phyloP scores from a whole-genome alignment of 2,329 filamentous ascomycete genomes.

The Fusarium chaquense region DNA sequence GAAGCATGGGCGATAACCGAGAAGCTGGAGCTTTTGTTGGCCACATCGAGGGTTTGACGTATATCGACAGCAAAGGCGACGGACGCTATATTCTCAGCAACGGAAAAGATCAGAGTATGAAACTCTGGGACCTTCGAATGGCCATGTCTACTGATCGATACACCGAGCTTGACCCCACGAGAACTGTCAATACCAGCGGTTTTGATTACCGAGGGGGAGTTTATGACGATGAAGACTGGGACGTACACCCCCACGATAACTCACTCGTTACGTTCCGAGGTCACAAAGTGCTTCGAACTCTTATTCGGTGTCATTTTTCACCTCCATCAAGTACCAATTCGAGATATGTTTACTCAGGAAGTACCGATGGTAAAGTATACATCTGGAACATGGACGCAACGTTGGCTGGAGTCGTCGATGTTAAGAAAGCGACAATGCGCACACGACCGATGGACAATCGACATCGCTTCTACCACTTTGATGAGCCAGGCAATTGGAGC shows the following conservation, averaged over 20 bases:
- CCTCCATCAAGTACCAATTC: slow-evolving; percentile 87
- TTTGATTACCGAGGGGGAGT: slow-evolving; percentile 81
- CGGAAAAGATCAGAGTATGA: slow-evolving; percentile 96
- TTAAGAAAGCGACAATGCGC: slow-evolving; percentile 75
- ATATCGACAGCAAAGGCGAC: slow-evolving; percentile 77
- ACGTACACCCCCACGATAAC: slow-evolving; percentile 80
- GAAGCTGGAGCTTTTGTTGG: slow-evolving; percentile 75
- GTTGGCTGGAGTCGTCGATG: slow-evolving; percentile 80
- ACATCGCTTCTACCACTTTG: slow-evolving; percentile 67
- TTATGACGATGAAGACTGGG: slow-evolving; percentile 74
- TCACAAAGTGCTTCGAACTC: slow-evolving; percentile 86
- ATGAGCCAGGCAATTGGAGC: slow-evolving; percentile 72
- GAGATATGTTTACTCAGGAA: slow-evolving; percentile 92
- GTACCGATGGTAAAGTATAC: slow-evolving; percentile 88
- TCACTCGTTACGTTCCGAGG: slow-evolving; percentile 94
- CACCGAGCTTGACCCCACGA: slow-evolving; percentile 65
- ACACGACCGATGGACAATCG: slow-evolving; percentile 68
- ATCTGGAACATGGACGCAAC: slow-evolving; percentile 96
- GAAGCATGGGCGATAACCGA: slow-evolving; percentile 88
- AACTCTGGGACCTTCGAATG: slow-evolving; percentile 94
- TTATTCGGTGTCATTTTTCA: slow-evolving; percentile 96
- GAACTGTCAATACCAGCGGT: slow-evolving; percentile 64
- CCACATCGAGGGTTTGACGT: slow-evolving; percentile 75
- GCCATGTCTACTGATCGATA: slow-evolving; percentile 81
- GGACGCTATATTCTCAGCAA: slow-evolving; percentile 90